These are phyloP conservation scores for Ustulina deusta DNA, from an alignment of 2,329 filamentous ascomycete genomes.

Conservation along the genomic window DNA sequence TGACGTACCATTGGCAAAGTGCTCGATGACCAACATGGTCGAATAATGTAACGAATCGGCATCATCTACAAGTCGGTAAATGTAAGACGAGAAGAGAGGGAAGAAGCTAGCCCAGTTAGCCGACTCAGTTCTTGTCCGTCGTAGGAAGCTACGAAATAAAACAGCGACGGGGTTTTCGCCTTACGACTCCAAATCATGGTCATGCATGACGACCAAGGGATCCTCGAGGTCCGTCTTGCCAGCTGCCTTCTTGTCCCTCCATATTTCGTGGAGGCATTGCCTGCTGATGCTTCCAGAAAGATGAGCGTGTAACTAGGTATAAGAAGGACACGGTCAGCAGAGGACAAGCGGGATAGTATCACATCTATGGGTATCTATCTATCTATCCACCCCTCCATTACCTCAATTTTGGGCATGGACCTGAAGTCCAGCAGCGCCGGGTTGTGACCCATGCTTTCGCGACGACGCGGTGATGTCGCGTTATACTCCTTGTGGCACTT, in stretches of 20 bases:
- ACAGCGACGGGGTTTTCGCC: constrained; percentile 43
- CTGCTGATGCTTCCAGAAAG: constrained; percentile 67
- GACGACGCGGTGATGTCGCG: background rate
- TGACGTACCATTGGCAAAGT: constrained; percentile 67
- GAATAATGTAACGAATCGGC: constrained; percentile 69
- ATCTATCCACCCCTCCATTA: constrained; percentile 20
- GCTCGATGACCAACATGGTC: constrained; percentile 72
- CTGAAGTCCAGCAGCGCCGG: constrained; percentile 36
- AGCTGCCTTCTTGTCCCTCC: constrained; percentile 69
- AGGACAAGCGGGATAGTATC: background rate
- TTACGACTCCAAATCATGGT: constrained; percentile 77
- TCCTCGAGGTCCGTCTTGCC: constrained; percentile 71
- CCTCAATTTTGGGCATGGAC: constrained; percentile 44
- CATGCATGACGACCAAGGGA: constrained; percentile 76
- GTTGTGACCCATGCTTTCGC: constrained; percentile 15
- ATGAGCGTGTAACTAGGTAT: constrained; percentile 31
- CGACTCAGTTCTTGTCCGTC: constrained; percentile 6
- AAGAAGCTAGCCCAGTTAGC: constrained; percentile 70
- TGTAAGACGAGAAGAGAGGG: constrained; percentile 81
- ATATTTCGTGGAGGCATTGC: constrained; percentile 79
- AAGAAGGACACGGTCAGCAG: constrained; percentile 22
- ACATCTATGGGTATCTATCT: background rate
- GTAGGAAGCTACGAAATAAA: background rate
- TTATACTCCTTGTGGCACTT: background rate
- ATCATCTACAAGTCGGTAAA: constrained; percentile 79